These are phyloP conservation scores for Hemisphaericaspora subhashii DNA, from an alignment of 1,139 yeast genomes.

Conservation along the genomic window DNA sequence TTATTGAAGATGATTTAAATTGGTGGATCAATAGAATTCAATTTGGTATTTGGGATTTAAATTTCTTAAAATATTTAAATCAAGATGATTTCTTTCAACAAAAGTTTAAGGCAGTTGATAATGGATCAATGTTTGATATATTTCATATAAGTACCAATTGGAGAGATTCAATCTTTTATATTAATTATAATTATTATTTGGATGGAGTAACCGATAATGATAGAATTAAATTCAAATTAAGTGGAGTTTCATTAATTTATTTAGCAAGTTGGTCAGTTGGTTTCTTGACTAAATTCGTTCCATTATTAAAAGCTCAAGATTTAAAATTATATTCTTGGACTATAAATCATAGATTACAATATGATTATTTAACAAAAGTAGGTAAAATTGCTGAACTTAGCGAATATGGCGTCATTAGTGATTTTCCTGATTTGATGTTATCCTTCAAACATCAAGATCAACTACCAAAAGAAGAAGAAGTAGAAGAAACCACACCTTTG, in stretches of 20 bases:
- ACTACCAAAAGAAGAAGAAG: constrained; percentile 12
- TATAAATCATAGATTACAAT: constrained; percentile 55
- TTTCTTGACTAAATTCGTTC: constrained; percentile 38
- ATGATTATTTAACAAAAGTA: constrained; percentile 39
- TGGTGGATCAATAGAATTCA: constrained; percentile 72
- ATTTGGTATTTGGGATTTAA: constrained; percentile 80
- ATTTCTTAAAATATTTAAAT: constrained; percentile 56
- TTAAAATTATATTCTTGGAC: constrained; percentile 80
- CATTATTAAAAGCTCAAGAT: constrained; percentile 38
- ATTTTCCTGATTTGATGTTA: constrained; percentile 50
- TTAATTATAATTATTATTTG: constrained; percentile 39
- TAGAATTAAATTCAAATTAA: constrained; percentile 28
- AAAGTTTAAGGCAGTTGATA: constrained; percentile 17
- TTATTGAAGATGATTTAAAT: constrained; percentile 47
- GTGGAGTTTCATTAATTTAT: constrained; percentile 43
- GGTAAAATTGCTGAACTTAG: constrained; percentile 26
- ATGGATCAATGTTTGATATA: constrained; percentile 37
- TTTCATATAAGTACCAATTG: constrained; percentile 39
- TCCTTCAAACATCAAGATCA: constrained; percentile 16
- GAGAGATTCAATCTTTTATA: constrained; percentile 33
- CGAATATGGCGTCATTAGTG: constrained; percentile 60
- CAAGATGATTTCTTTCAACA: constrained; percentile 40
- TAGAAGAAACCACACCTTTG: constrained; percentile 7
- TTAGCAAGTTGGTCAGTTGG: constrained; percentile 40
- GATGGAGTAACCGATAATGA: constrained; percentile 25